Evolutionary conservation across 2,329 filamentous ascomycete genomes (phyloP), one percentile per base, ranked within the genome.

Genomic region (Microdochium nivale): DNA sequence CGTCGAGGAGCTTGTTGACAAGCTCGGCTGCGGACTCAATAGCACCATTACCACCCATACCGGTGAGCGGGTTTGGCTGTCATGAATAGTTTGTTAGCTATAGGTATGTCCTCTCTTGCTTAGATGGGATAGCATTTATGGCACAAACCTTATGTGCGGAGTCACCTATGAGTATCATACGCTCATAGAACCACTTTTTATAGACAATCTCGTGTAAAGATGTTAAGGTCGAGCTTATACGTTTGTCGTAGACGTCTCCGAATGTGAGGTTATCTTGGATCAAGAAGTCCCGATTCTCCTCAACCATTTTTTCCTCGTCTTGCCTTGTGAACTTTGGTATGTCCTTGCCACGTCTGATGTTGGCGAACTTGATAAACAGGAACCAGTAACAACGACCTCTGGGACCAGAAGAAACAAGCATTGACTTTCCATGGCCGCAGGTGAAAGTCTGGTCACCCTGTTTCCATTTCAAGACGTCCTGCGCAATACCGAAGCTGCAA

Each of bases 401-500:
- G 2, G 66, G 64, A 0, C 65, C 67, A 2, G 61, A 60, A 2
- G 64, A 56, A 5, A 68, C 52, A 1, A 70, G 55, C 13, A 61
- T 56, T 0, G 62, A 62, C 5, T 48, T 51, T 8, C 56, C 59
- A 13, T 61, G 52, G 49, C 61, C 62, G 30, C 56, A 56, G 3
- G 54, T 52, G 1, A 57, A 51, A 50, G 59, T 51, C 21, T 59
- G 35, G 16, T 59, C 53, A 2, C 59, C 57, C 1, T 49, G 8
- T 7, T 37, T 21, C 58, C 57, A 62, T 24, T 53, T 54, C 1
- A 54, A 48, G 3, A 65, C 60, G 13, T 63, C 27, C 16, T 65
- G 55, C 2, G 67, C 63, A 14, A 71, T 71, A 4, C 70, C 69
- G 46, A 69, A 72, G n/a, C 64, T 64, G 55, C 68, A 70, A 11